Evolutionary conservation across 2,329 filamentous ascomycete genomes (phyloP), one percentile per base, ranked within the genome.

Genomic region (Dendryphion nanum): DNA sequence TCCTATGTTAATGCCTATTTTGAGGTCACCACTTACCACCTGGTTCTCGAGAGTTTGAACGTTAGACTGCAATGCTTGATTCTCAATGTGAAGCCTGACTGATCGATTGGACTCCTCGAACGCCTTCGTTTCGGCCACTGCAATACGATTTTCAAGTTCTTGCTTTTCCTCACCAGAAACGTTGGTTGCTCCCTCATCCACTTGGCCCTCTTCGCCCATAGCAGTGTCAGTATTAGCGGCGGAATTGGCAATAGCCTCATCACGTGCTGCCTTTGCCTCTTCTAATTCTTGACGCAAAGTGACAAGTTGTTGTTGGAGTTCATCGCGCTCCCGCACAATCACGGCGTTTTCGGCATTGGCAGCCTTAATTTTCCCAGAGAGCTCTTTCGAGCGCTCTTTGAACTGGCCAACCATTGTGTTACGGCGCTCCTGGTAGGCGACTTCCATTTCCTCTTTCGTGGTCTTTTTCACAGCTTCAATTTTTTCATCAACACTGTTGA

Each of bases 1-100:
- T 24, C 6, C n/a, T 7, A 5, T 6, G 38, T 28, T 12, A 15
- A 31, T 17, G 33, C 20, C 17, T 18, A 30, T 28, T 3, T 2
- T 18, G 12, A 4, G 4, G 4, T 35, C 37, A 21, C 5, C 30
- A 56, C 65, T 56, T 60, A 63, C 64, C 18, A 72, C 76, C 62
- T 83, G 84, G 12, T 73, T 69, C 55, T 89, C 83, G 32, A 78
- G 76, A 49, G 85, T 82, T 3, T 75, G 72, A 6, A 84, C 79
- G 56, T 75, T 79, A 18, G 78, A 72, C 58, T 85, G 78, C 2
- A 82, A 75, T 15, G 68, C 68, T 18, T 79, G 70, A 14, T 67
- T 53, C 39, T 73, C 54, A 4, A 53, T 50, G 38, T 62, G 53
- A 18, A 73, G 49, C 33, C 46, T 46, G 12, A 64, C 57, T 13